Percentiles rank a stretch among this genome's conserved stretches.
Conservation (phyloP, 768 basidiomycete genomes). For the Stropharia rugosoannulata region DNA sequence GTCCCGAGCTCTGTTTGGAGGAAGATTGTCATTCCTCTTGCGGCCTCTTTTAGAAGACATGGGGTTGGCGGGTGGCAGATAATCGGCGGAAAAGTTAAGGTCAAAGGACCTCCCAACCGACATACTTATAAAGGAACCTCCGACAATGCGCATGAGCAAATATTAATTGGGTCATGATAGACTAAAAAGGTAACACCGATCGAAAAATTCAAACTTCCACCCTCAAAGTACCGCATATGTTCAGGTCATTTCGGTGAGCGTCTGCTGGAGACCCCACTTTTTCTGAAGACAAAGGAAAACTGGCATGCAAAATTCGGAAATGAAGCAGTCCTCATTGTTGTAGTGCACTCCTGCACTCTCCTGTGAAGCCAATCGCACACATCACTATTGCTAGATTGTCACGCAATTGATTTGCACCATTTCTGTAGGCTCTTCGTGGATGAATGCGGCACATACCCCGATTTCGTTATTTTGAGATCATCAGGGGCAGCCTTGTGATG, state of each 20-base stretch:
- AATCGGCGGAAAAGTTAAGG: constrained; percentile 22
- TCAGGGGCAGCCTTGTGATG: too few species aligned
- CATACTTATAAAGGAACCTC: constrained; percentile 40
- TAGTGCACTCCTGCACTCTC: background rate
- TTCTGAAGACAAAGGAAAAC: background rate
- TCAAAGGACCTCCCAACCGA: constrained; percentile 20
- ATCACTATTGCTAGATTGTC: too few species aligned
- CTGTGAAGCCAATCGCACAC: too few species aligned
- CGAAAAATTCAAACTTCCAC: constrained; percentile 8
- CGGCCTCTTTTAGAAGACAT: constrained; percentile 90
- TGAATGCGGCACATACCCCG: too few species aligned
- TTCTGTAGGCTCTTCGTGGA: too few species aligned
- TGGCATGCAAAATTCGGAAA: background rate
- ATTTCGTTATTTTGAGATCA: too few species aligned
- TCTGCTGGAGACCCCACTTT: background rate
- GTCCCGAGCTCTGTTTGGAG: constrained; percentile 81
- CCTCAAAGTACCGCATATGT: background rate
- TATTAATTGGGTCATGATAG: constrained; percentile 25
- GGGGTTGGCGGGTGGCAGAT: constrained; percentile 25
- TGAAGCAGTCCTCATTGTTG: background rate
- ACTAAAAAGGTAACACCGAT: constrained; percentile 24
- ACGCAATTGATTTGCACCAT: too few species aligned
- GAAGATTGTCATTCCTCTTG: constrained; percentile 79
- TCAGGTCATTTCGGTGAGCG: background rate
- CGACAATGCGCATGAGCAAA: constrained; percentile 30